Percentiles rank a stretch among this genome's conserved stretches.
phyloP scores from a whole-genome alignment of 2,329 filamentous ascomycete species.

The Ustulina deusta region DNA sequence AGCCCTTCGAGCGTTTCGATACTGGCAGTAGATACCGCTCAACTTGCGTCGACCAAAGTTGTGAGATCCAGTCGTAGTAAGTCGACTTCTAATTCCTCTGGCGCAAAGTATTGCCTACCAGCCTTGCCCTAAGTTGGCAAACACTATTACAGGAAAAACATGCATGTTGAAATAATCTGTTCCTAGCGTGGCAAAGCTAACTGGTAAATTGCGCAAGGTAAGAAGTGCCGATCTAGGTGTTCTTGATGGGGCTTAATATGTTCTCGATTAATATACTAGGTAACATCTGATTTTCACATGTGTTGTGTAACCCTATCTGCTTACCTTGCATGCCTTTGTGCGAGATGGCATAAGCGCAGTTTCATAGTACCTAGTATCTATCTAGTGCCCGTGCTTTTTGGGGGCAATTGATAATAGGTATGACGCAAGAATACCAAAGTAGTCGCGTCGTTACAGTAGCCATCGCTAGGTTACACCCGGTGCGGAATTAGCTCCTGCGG shows the following conservation, averaged over 20 bases:
- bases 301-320: slow-evolving; percentile 25
- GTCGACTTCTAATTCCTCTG: not conserved
- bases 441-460: not conserved
- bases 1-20: not conserved
- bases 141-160: not conserved
- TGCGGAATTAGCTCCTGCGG: not conserved
- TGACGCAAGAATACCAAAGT: slow-evolving; percentile 4
- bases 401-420: no score
- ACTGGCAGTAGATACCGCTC: not conserved
- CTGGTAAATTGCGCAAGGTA: not conserved
- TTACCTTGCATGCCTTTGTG: slow-evolving; percentile 14
- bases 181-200: not conserved
- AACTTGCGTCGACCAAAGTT: not conserved
- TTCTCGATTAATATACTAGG: not conserved
- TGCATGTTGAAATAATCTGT: not conserved
- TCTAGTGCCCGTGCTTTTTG: no score
- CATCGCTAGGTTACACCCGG: slow-evolving; percentile 1
- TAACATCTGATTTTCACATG: not conserved
- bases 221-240: slow-evolving; percentile 10
- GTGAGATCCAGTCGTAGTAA: no score
- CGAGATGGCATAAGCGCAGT: slow-evolving; percentile 7
- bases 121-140: not conserved
- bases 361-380: not conserved
- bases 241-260: slow-evolving; percentile 4
- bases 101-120: not conserved